These are phyloP conservation scores for Cenococcum geophilum DNA, from an alignment of 495 filamentous ascomycete species.

Conservation along the genomic window DNA sequence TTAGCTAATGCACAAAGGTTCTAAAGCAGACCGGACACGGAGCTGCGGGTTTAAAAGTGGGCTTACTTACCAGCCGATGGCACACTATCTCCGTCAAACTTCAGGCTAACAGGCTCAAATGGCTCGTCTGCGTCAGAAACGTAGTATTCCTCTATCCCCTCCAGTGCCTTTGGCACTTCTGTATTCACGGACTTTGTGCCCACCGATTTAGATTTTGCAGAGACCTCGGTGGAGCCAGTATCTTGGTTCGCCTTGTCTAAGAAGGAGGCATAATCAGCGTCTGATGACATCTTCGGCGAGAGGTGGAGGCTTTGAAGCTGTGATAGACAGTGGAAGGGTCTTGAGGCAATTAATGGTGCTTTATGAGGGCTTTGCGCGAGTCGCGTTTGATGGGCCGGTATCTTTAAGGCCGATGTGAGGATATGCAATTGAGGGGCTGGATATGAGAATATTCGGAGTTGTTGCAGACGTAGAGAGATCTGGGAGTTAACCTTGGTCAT, in stretches of 20 bases:
- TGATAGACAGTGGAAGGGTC: neutral
- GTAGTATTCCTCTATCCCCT: conserved; percentile 59
- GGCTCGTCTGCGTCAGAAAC: conserved; percentile 77
- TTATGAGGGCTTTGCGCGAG: neutral
- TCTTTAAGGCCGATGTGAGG: neutral
- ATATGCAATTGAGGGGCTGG: conserved; percentile 1
- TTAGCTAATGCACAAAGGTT: neutral
- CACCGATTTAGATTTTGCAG: conserved; percentile 26
- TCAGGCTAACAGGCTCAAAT: conserved; percentile 66
- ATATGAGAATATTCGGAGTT: neutral
- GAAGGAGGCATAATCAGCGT: conserved; percentile 75
- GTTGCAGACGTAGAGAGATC: neutral
- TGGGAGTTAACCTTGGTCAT: conserved; percentile 16
- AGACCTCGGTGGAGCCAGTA: conserved; percentile 41
- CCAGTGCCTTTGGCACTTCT: conserved; percentile 54
- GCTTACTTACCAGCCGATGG: conserved; percentile 33
- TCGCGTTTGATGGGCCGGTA: neutral
- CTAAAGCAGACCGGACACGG: neutral
- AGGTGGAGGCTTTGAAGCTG: conserved; percentile 23
- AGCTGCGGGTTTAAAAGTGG: neutral
- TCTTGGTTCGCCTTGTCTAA: conserved; percentile 78
- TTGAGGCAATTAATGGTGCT: neutral
- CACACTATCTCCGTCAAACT: conserved; percentile 47
- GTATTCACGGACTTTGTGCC: conserved; percentile 42
- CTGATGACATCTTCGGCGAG: conserved; percentile 56